Conservation (phyloP, 768 basidiomycete genomes). For the Phallus indusiatus region DNA sequence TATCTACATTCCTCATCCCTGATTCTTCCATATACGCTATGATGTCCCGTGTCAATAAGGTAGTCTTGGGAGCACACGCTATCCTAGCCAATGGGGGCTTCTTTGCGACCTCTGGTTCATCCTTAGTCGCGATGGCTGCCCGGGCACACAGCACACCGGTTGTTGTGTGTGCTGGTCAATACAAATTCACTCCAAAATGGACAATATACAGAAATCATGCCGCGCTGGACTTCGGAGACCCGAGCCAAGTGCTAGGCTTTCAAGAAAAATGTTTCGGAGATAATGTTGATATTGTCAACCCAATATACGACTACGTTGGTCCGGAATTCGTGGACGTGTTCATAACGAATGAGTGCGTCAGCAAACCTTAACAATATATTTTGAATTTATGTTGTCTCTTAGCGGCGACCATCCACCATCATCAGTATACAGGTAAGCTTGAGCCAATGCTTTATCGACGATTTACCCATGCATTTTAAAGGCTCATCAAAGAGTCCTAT, state of each 20-base stretch:
- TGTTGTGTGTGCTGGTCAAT: slow-evolving; percentile 91
- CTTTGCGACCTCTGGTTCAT: slow-evolving; percentile 80
- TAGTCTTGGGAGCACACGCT: slow-evolving; percentile 90
- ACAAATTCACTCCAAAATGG: slow-evolving; percentile 90
- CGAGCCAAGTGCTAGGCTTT: slow-evolving; percentile 56
- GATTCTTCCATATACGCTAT: slow-evolving; percentile 94
- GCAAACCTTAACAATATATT: neutral
- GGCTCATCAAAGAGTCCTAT: slow-evolving; percentile 87
- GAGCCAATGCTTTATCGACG: neutral
- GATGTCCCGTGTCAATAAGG: slow-evolving; percentile 95
- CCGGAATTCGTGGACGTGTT: slow-evolving; percentile 90
- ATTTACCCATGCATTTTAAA: slow-evolving; percentile 19
- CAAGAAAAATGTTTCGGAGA: slow-evolving; percentile 74
- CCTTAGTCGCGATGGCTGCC: slow-evolving; percentile 80
- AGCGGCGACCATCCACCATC: slow-evolving; percentile 97
- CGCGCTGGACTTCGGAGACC: slow-evolving; percentile 70
- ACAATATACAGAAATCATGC: slow-evolving; percentile 81
- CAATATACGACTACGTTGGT: slow-evolving; percentile 93
- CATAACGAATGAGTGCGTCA: slow-evolving; percentile 90
- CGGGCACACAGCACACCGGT: slow-evolving; percentile 86
- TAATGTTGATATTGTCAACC: slow-evolving; percentile 87
- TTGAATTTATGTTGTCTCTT: neutral
- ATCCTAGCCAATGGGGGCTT: slow-evolving; percentile 95
- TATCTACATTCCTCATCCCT: slow-evolving; percentile 94
- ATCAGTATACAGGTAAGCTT: slow-evolving; percentile 72